These are phyloP conservation scores for Mycena epipterygia DNA, from an alignment of 768 basidiomycete genomes.

Conservation along the genomic window DNA sequence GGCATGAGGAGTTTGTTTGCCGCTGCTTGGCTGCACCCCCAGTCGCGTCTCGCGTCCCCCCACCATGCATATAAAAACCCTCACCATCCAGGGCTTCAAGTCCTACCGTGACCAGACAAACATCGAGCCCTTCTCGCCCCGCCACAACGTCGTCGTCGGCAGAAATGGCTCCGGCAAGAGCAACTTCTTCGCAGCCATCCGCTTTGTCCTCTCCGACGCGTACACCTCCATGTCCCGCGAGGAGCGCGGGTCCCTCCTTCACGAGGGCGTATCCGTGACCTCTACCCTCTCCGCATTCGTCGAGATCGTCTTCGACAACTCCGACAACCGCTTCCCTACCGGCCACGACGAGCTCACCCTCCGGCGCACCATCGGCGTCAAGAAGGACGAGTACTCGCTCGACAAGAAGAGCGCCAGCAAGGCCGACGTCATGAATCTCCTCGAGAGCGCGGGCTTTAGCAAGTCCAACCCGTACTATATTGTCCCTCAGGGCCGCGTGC, in stretches of 20 bases:
- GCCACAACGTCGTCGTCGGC: constrained; percentile 97
- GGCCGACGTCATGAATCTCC: constrained; percentile 96
- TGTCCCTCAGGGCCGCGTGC: constrained; percentile 95
- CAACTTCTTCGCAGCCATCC: constrained; percentile 98
- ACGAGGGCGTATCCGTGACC: constrained; percentile 91
- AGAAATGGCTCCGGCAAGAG: constrained; percentile 98
- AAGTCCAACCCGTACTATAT: constrained; percentile 99
- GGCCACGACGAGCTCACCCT: constrained; percentile 89
- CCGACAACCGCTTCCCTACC: constrained; percentile 94
- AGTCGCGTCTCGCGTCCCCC: neutral
- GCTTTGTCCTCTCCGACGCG: constrained; percentile 97
- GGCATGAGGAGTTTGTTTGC: constrained; percentile 58
- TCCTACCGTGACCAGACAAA: constrained; percentile 95
- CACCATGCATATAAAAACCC: constrained; percentile 86
- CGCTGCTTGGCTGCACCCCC: too few relatives aligned
- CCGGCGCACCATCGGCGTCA: constrained; percentile 94
- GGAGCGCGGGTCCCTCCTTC: constrained; percentile 92
- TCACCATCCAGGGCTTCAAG: constrained; percentile 97
- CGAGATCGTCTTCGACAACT: constrained; percentile 97
- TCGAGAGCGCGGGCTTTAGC: constrained; percentile 97
- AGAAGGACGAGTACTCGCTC: constrained; percentile 98
- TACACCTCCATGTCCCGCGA: constrained; percentile 96
- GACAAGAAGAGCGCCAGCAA: constrained; percentile 97
- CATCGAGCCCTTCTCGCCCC: constrained; percentile 94
- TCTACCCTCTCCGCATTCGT: constrained; percentile 94